These are phyloP conservation scores for Botrytis sinoallii DNA, from an alignment of 2,329 filamentous ascomycete species.

Conservation along the genomic window DNA sequence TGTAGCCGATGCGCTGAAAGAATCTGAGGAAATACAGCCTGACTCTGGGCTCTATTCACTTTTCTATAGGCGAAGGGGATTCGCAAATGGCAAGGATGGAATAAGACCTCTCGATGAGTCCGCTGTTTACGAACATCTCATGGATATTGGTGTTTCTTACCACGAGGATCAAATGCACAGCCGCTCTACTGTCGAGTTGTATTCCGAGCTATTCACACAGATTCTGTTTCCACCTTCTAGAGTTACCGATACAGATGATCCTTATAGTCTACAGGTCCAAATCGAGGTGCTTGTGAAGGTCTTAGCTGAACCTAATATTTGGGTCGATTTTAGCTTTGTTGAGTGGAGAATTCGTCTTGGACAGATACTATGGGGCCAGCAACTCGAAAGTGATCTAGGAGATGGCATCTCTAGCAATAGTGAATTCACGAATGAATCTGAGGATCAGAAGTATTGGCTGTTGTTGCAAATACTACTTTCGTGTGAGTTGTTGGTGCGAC, in stretches of 20 bases:
- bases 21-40: constrained; percentile 48
- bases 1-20: constrained; percentile 61
- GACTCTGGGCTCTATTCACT: constrained; percentile 25
- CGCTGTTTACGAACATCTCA: constrained; percentile 56
- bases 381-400: constrained; percentile 48
- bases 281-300: constrained; percentile 66
- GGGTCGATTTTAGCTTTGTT: constrained; percentile 71
- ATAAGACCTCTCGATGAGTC: constrained; percentile 56
- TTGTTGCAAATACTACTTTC: constrained; percentile 63
- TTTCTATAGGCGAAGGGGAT: constrained; percentile 29
- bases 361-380: constrained; percentile 65
- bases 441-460: constrained; percentile 64
- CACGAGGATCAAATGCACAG: constrained; percentile 50
- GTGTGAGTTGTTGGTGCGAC: constrained; percentile 61
- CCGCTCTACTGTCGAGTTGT: constrained; percentile 53
- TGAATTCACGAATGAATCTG: constrained; percentile 49
- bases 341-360: constrained; percentile 73
- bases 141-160: constrained; percentile 51
- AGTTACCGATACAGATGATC: constrained; percentile 56
- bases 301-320: constrained; percentile 62
- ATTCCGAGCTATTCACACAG: constrained; percentile 59
- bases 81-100: constrained; percentile 39
- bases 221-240: constrained; percentile 56
- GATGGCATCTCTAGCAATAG: constrained; percentile 53
- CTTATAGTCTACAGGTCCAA: constrained; percentile 64